Percentiles rank a stretch among this genome's conserved stretches.
Conservation (phyloP, 495 filamentous ascomycete species). For the Usnea hakonensis region DNA sequence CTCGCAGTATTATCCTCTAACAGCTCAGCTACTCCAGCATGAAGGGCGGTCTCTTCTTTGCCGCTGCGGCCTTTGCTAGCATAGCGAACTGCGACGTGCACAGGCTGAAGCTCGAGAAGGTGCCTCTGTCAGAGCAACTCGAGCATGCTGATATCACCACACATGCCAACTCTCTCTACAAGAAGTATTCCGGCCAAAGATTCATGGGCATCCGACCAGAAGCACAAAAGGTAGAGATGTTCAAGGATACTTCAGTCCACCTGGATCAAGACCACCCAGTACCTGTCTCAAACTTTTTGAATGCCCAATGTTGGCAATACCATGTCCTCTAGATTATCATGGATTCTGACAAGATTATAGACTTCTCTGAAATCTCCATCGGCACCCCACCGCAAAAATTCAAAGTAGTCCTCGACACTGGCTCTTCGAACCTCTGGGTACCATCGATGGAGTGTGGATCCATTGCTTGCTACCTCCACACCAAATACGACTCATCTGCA, state of each 20-base stretch:
- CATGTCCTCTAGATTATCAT: background rate
- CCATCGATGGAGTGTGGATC: conserved; percentile 84
- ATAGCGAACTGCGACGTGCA: conserved; percentile 76
- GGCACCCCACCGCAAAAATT: conserved; percentile 89
- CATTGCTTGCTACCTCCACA: conserved; percentile 97
- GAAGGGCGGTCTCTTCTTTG: conserved; percentile 71
- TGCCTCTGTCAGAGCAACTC: conserved; percentile 85
- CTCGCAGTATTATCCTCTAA: background rate
- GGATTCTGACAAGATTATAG: conserved; percentile 40
- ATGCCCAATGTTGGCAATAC: conserved; percentile 80
- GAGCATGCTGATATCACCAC: conserved; percentile 67
- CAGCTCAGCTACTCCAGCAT: conserved; percentile 39
- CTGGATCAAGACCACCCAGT: conserved; percentile 65
- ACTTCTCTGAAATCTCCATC: conserved; percentile 93
- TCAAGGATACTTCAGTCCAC: conserved; percentile 65
- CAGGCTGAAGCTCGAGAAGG: conserved; percentile 95
- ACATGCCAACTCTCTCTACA: conserved; percentile 70
- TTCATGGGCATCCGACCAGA: conserved; percentile 83
- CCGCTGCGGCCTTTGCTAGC: conserved; percentile 74
- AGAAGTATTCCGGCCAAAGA: conserved; percentile 54
- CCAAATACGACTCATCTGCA: conserved; percentile 84
- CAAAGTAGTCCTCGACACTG: conserved; percentile 98
- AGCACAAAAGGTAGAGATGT: conserved; percentile 62
- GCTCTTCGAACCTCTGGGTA: conserved; percentile 99
- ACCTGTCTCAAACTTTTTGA: conserved; percentile 93